A percentile compares a stretch with the other conserved stretches of the same genome.
phyloP scores from a whole-genome alignment of 371 early-diverging fungal species.

The Mucor indicus region DNA sequence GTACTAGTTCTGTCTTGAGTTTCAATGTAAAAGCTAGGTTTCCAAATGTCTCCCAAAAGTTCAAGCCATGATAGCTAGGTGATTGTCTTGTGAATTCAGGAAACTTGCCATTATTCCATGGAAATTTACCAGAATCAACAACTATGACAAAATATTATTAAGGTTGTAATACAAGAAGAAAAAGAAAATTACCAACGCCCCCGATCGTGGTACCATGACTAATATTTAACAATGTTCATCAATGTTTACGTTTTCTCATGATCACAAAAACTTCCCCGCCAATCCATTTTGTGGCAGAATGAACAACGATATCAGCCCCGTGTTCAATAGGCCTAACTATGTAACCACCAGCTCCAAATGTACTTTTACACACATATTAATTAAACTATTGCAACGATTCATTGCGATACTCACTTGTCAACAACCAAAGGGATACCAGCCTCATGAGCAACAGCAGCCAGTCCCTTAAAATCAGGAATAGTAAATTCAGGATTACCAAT shows the following conservation, averaged over 20 bases:
- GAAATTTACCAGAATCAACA: conserved; percentile 81
- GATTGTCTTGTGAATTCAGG: conserved; percentile 84
- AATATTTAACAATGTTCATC: not conserved
- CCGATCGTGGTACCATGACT: conserved; percentile 86
- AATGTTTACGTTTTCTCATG: not conserved
- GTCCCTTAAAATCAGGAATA: conserved; percentile 78
- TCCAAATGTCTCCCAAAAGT: conserved; percentile 81
- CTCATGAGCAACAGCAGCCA: conserved; percentile 77
- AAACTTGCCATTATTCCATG: conserved; percentile 87
- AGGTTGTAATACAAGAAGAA: no score
- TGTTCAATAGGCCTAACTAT: conserved; percentile 77
- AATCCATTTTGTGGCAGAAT: conserved; percentile 89
- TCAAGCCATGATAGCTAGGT: conserved; percentile 81
- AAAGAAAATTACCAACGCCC: conserved; percentile 55
- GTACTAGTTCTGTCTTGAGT: conserved; percentile 75
- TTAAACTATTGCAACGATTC: no score
- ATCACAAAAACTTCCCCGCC: not conserved
- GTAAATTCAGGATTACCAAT: conserved; percentile 86
- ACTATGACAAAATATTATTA: conserved; percentile 8
- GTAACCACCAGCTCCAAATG: conserved; percentile 90
- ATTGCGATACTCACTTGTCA: conserved; percentile 61
- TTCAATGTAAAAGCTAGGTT: conserved; percentile 71
- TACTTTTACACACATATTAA: conserved; percentile 63
- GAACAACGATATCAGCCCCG: conserved; percentile 88
- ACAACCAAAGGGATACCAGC: conserved; percentile 86